A percentile compares a stretch with the other conserved stretches of the same genome.
These are phyloP conservation scores for Salix koriyanagi DNA, from an alignment of 345 rosid species.

Conservation along the genomic window DNA sequence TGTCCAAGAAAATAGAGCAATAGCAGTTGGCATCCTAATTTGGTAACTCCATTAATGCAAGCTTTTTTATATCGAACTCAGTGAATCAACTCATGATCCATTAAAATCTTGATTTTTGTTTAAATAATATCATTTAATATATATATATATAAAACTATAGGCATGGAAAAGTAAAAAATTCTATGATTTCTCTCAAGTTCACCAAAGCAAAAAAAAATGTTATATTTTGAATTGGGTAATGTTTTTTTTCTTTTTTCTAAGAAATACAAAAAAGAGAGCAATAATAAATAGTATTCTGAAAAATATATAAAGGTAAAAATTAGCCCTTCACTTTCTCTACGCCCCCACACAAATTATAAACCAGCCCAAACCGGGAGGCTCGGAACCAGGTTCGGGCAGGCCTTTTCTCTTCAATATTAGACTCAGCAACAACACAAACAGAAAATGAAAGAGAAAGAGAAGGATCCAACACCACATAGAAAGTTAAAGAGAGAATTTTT, in stretches of 20 bases:
- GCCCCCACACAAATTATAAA: conserved; percentile 15
- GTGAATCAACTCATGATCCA: no score
- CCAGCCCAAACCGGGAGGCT: conserved; percentile 40
- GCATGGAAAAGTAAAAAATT: no score
- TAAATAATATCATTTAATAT: no score
- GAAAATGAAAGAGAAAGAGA: conserved; percentile 9
- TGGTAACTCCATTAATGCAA: no score
- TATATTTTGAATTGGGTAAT: background rate
- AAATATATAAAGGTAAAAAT: conserved; percentile 19
- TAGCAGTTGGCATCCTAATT: no score
- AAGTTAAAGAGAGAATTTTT: conserved; percentile 31
- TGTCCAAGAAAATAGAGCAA: no score
- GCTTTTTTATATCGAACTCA: no score
- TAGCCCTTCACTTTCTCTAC: conserved; percentile 30
- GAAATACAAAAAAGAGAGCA: background rate
- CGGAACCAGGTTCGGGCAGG: conserved; percentile 61
- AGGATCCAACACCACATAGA: conserved; percentile 24
- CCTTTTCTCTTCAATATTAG: conserved; percentile 34
- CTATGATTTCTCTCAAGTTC: no score
- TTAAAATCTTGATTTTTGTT: no score
- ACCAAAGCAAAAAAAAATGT: background rate
- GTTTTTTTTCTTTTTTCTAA: background rate
- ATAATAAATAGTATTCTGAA: background rate
- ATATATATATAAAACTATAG: no score
- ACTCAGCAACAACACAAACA: conserved; percentile 5